Evolutionary conservation across 345 rosid species (phyloP), one percentile per base, ranked within the genome.

Genomic region (Eucalyptus tenuipes): DNA sequence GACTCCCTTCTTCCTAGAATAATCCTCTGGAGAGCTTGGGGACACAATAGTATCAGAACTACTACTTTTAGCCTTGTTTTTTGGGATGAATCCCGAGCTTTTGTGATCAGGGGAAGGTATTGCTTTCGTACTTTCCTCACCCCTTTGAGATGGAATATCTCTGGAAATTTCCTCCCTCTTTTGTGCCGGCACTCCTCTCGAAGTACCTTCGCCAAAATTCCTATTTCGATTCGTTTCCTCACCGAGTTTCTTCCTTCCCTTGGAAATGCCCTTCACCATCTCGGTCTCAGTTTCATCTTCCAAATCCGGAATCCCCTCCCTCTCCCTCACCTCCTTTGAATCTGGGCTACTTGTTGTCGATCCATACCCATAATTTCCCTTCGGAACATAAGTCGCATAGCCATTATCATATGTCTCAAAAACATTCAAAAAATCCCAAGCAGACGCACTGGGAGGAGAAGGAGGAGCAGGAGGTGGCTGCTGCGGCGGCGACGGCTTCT

Each of bases 271-370:
- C 82, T 93, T 96, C 57, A 89, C 88, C 87, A 90, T 94, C 91
- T 94, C 96, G 8, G 92, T 93, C 93, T 97, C 97, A 8, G 96
- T 94, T 88, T 96, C 99, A 52, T 97, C 99, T 93, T 97, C 99
- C 91, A 97, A 90, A n/a, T 96, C 99, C 59, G 99, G 99, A 89
- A 97, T 96, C 86, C 99, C 98, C 93, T 97, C 99, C 87, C 98
- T 94, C 90, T 96, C 99, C 90, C 99, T 95, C 88, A 97, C 97
- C 90, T 95, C 99, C 87, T 95, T 95, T 37, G 97, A 96, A 90
- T 97, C 99, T 40, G 94, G 99, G 86, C 97, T 96, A 52, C 98
- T 95, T 8, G 96, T 86, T 71, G 33, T 92, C 66, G 99, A 96
- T 87, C 94, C 93, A 47, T 84, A 90, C 22, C 94, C 96, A 87